These are phyloP conservation scores for Globisporangium sylvaticum DNA, from an alignment of 352 stramenopile species.

Conservation along the genomic window DNA sequence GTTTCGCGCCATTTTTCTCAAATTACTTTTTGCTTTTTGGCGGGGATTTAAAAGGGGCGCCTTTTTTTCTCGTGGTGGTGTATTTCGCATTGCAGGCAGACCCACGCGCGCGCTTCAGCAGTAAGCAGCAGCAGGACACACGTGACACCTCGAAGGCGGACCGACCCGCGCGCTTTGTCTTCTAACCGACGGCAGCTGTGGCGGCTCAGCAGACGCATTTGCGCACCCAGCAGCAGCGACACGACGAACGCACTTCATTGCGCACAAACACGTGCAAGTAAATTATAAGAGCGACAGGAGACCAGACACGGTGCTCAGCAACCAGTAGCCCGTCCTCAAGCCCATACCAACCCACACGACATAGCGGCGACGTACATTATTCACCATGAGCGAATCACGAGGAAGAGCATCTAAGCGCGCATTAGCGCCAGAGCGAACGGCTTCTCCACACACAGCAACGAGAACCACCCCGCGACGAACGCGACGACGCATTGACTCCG, in stretches of 20 bases:
- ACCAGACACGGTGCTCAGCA: not conserved
- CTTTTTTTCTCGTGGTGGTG: not conserved
- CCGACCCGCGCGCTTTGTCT: not conserved
- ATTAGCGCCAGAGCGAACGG: not conserved
- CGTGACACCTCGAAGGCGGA: conserved; percentile 1
- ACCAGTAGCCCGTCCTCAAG: not conserved
- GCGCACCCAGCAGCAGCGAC: not conserved
- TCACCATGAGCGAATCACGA: conserved; percentile 6
- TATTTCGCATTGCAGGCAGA: not conserved
- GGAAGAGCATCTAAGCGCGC: conserved; percentile 11
- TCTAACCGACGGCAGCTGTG: not conserved
- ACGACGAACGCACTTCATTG: not conserved
- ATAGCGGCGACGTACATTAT: not conserved
- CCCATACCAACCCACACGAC: not conserved
- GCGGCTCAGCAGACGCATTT: not conserved
- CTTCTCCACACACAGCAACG: not conserved
- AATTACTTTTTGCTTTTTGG: conserved; percentile 3
- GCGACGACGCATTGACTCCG: conserved; percentile 13
- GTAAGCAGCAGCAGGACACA: not conserved
- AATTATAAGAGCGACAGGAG: not conserved
- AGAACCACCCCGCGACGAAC: not conserved
- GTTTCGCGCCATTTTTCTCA: conserved; percentile 6
- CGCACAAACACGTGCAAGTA: not conserved
- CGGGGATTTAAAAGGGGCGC: conserved; percentile 3
- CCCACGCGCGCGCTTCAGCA: not conserved